Conservation (phyloP, 768 basidiomycete species). For the Boletus reticuloceps region DNA sequence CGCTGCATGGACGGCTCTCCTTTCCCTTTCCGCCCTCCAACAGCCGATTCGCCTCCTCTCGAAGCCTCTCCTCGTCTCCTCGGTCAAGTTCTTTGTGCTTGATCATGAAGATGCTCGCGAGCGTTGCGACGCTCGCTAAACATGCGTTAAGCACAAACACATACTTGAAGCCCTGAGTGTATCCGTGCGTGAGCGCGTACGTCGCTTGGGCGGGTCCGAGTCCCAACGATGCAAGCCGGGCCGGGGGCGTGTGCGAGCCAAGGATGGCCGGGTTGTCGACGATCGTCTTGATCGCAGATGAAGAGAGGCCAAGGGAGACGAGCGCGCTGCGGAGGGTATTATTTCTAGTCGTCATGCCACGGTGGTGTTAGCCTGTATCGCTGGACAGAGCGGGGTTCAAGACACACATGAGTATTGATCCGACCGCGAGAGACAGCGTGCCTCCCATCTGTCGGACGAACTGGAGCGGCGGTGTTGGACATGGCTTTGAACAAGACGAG, state of each 20-base stretch:
- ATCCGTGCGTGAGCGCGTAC: neutral
- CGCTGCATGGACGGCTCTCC: neutral
- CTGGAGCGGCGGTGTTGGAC: neutral
- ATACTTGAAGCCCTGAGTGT: neutral
- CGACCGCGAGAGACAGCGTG: neutral
- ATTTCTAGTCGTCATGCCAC: neutral
- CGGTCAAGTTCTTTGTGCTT: neutral
- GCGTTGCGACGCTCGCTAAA: neutral
- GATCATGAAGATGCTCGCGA: conserved; percentile 2
- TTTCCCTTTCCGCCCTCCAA: neutral
- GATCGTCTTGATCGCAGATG: neutral
- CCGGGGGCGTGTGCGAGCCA: neutral
- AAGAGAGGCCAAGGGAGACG: neutral
- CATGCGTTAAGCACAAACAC: neutral
- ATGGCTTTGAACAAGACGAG: too few species aligned
- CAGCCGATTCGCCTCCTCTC: neutral
- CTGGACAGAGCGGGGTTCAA: neutral
- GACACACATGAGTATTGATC: neutral
- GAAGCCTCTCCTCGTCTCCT: neutral
- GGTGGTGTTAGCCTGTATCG: neutral
- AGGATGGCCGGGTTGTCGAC: conserved; percentile 1
- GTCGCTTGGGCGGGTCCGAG: neutral
- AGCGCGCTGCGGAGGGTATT: neutral
- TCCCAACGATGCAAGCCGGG: neutral
- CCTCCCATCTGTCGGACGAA: neutral